phyloP scores from a whole-genome alignment of 495 filamentous ascomycete species.

The Lepraria neglecta region DNA sequence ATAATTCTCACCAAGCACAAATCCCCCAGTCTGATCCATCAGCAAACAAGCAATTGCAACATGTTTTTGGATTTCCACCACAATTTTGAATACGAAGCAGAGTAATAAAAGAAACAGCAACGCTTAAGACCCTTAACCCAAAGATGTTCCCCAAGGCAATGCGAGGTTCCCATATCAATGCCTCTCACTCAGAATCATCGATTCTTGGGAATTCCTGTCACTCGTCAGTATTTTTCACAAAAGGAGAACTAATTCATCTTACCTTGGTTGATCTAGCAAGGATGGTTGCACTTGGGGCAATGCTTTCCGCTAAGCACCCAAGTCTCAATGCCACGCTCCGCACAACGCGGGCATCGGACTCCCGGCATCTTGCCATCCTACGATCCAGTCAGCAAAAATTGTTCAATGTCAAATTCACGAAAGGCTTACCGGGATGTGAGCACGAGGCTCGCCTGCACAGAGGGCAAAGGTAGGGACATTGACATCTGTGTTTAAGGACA shows the following conservation, averaged over 20 bases:
- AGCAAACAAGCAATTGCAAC: neutral
- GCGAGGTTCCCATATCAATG: neutral
- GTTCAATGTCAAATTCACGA: neutral
- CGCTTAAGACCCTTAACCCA: neutral
- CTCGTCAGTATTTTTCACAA: neutral
- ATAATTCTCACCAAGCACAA: too few relatives aligned
- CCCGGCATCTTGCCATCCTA: constrained; percentile 22
- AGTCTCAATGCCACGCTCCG: constrained; percentile 20
- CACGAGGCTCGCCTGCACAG: neutral
- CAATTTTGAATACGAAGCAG: neutral
- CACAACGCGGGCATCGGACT: constrained; percentile 21
- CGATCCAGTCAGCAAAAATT: neutral
- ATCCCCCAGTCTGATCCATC: too few relatives aligned
- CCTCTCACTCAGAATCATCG: neutral
- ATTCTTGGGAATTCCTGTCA: neutral
- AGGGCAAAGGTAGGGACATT: neutral
- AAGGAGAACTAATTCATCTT: neutral
- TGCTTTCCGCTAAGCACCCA: constrained; percentile 25
- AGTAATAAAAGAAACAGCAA: neutral
- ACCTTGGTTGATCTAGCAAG: constrained; percentile 11
- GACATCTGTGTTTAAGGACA: neutral
- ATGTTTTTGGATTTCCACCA: neutral
- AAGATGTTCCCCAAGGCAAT: neutral
- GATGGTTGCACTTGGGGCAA: constrained; percentile 22
- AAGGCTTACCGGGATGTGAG: constrained; percentile 1